phyloP scores from a whole-genome alignment of 2,329 filamentous ascomycete species.

The Xylaria multiplex region DNA sequence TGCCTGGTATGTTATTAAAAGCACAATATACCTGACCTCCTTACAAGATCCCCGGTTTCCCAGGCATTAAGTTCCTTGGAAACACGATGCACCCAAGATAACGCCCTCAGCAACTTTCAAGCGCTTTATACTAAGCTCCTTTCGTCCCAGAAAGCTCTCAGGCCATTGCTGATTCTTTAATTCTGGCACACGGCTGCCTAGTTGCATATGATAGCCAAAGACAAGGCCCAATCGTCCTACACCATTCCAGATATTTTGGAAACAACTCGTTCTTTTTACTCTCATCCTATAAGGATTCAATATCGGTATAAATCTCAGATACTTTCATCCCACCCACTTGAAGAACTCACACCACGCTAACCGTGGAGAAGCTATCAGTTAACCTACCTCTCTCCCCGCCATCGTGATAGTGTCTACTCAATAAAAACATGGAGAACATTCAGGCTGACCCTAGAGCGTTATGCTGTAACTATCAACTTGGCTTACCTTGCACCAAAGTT shows the following conservation, averaged over 20 bases:
- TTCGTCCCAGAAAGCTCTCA: not conserved
- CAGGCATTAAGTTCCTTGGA: not conserved
- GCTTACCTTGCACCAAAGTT: constrained; percentile 14
- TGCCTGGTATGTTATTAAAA: too few species aligned
- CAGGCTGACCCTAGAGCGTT: not conserved
- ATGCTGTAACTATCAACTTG: constrained; percentile 23
- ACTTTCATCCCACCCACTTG: not conserved
- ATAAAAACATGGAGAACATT: constrained; percentile 1
- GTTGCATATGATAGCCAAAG: not conserved
- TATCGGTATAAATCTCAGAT: not conserved
- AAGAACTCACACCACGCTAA: not conserved
- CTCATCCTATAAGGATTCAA: not conserved
- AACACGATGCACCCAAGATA: not conserved
- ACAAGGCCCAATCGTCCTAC: not conserved
- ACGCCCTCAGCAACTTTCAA: not conserved
- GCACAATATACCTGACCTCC: not conserved
- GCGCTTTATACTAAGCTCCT: not conserved
- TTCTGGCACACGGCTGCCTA: not conserved
- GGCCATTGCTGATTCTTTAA: not conserved
- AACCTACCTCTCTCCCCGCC: not conserved
- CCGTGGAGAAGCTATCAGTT: not conserved
- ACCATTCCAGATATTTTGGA: not conserved
- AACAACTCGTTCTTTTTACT: not conserved
- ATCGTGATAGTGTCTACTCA: not conserved
- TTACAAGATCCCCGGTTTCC: not conserved